Evolutionary conservation across 257 asterid species (phyloP).

Genomic region (Buddleja alternifolia): DNA sequence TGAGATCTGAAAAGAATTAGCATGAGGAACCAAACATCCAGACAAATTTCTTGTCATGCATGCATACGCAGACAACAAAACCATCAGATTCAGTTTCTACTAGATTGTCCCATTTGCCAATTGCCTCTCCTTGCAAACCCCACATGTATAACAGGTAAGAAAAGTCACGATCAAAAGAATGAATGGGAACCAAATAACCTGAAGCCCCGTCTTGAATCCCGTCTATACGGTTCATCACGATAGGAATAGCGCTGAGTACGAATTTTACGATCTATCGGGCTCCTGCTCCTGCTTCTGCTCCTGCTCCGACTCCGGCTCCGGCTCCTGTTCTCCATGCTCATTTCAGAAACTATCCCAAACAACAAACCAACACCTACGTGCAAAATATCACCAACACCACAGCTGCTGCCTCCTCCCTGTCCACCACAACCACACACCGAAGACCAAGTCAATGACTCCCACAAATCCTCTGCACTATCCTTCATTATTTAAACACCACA

Average conservation of each 20-base stretch:
- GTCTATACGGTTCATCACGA: constrained; percentile 94
- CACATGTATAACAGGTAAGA: constrained; percentile 38
- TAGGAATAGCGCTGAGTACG: constrained; percentile 80
- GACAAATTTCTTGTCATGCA: background rate
- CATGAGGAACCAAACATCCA: background rate
- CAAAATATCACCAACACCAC: constrained; percentile 62
- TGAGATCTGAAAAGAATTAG: background rate
- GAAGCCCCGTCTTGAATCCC: constrained; percentile 87
- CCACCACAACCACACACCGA: constrained; percentile 97
- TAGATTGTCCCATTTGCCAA: constrained; percentile 35
- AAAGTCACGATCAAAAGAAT: constrained; percentile 45
- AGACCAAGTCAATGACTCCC: constrained; percentile 77
- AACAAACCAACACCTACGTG: constrained; percentile 56
- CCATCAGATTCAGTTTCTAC: constrained; percentile 31
- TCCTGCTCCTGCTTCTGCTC: constrained; percentile 88
- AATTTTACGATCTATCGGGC: constrained; percentile 93
- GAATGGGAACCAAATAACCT: constrained; percentile 73
- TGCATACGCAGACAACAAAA: constrained; percentile 5
- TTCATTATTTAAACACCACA: constrained; percentile 54
- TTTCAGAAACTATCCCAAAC: constrained; percentile 47
- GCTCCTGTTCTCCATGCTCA: constrained; percentile 80
- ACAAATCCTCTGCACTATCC: constrained; percentile 46
- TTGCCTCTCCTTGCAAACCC: constrained; percentile 41
- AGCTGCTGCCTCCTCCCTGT: constrained; percentile 91
- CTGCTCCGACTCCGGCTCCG: constrained; percentile 52